These are phyloP conservation scores for Trichoderma atrobrunneum DNA, from an alignment of 2,329 filamentous ascomycete species.

Conservation along the genomic window DNA sequence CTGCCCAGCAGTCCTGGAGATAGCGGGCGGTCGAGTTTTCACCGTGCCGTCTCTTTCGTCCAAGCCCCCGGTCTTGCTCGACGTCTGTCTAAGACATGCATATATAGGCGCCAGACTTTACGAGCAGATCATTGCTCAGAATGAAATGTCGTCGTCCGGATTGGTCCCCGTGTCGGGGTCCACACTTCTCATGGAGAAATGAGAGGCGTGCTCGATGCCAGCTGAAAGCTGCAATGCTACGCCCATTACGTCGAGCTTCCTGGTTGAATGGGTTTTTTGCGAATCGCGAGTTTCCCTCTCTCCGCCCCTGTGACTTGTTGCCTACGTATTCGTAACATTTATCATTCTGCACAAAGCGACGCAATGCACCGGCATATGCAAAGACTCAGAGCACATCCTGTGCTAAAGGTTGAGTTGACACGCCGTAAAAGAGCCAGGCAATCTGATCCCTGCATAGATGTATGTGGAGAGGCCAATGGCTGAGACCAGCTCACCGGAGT, in stretches of 20 bases:
- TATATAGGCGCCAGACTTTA: conserved; percentile 13
- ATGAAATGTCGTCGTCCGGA: not conserved
- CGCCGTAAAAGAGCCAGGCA: not conserved
- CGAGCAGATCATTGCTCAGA: conserved; percentile 15
- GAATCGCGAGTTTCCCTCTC: not conserved
- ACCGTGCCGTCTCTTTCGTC: conserved; percentile 2
- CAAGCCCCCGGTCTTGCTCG: conserved; percentile 5
- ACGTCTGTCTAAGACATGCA: conserved; percentile 16
- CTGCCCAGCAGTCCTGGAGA: conserved; percentile 7
- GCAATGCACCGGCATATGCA: not conserved
- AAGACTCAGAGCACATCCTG: not conserved
- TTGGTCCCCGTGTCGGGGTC: conserved; percentile 9
- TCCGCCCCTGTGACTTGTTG: not conserved
- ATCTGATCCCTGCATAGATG: not conserved
- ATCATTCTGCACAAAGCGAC: not conserved
- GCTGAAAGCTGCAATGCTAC: conserved; percentile 18
- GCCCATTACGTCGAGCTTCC: conserved; percentile 30
- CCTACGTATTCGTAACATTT: not conserved
- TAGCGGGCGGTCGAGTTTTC: not conserved
- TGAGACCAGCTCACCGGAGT: not conserved
- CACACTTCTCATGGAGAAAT: conserved; percentile 11
- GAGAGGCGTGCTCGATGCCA: conserved; percentile 20
- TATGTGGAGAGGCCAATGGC: not conserved
- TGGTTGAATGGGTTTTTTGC: not conserved
- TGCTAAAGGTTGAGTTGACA: not conserved